Base-by-base conservation (phyloP, 179 eudicot species). In the Pouteria campechiana region DNA sequence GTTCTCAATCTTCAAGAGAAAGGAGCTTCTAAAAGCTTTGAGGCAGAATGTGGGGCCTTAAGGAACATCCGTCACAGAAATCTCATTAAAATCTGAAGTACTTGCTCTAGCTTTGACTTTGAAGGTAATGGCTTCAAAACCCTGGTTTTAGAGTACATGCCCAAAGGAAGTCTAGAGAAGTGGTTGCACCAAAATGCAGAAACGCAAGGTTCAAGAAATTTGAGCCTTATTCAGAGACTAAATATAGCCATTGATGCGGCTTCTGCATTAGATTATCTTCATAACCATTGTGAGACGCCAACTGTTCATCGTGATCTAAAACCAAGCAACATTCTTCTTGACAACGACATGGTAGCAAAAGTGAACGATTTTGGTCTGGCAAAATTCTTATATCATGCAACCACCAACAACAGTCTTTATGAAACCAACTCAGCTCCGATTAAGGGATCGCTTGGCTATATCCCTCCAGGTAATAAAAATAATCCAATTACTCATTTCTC, bases 1-100 rank as follows among this genome's bases (percentile, higher is more conserved):
- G 65, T 60, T 1, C 53, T 60, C 2, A 39, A 60, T 12, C 52
- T 52, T 37, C 47, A 60, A 37, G 27, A 37, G 20, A 27, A 8
- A 9, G 58, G 36, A 17, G 55, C 37, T 9, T 13, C 14, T 1
- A 28, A 19, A 12, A 38, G 55, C 24, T 50, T 50, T 28, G 10
- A 6, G 44, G 45, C 37, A 15, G 55, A 50, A 12, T 50, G 44
- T 22, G 37, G 37, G 31, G 55, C 33, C 1, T 39, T 50, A 14
- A 50, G 55, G 11, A 50, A 38, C 27, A 37, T 28, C 10, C 11
- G 55, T 13, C 55, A 50, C 20, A n/a, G 45, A 19, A 50, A 50
- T 50, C 44, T 50, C 19, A 33, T 50, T 19, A 50, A 50, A 31
- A 30, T 50, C 37, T 5, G 25, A 17, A 50, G 44, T 17, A n/a